A percentile compares a stretch with the other conserved stretches of the same genome.
These are phyloP conservation scores for Phanerochaete sordida DNA, from an alignment of 768 basidiomycete genomes.

Conservation along the genomic window DNA sequence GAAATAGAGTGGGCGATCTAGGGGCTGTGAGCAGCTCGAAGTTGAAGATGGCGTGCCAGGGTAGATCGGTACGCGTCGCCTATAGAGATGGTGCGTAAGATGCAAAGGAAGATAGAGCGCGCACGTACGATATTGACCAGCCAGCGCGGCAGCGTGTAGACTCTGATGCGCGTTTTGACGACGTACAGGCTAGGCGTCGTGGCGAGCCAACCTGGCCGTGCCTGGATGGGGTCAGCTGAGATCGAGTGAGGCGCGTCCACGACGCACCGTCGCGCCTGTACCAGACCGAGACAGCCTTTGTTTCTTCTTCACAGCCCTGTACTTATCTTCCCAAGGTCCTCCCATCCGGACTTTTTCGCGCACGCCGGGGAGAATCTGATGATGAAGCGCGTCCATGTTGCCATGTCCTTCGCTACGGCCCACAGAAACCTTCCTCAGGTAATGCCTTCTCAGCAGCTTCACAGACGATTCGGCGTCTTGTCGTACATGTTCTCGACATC, in stretches of 20 bases:
- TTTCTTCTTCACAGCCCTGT: constrained; percentile 43
- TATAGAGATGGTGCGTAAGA: constrained; percentile 18
- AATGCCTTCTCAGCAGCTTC: neutral
- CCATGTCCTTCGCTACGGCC: constrained; percentile 41
- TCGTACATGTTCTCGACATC: constrained; percentile 45
- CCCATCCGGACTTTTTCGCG: constrained; percentile 47
- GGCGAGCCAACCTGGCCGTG: constrained; percentile 69
- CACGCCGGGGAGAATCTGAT: constrained; percentile 58
- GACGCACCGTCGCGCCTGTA: constrained; percentile 52
- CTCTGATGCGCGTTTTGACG: constrained; percentile 47
- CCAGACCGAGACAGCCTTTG: constrained; percentile 49
- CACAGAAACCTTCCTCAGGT: constrained; percentile 42
- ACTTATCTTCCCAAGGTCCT: constrained; percentile 36
- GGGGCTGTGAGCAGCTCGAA: constrained; percentile 55
- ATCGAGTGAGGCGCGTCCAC: too few species aligned
- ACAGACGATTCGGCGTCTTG: too few species aligned
- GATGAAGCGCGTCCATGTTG: constrained; percentile 54
- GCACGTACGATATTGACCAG: constrained; percentile 54
- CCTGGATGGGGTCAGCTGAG: too few species aligned
- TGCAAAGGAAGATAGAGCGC: neutral
- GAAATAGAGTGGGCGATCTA: constrained; percentile 51
- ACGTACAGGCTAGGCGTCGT: constrained; percentile 41
- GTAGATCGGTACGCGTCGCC: constrained; percentile 59
- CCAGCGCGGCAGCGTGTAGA: constrained; percentile 60
- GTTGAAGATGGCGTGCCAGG: constrained; percentile 65